Percentiles rank a stretch among this genome's conserved stretches.
These are phyloP conservation scores for Onygenales sp. DNA, from an alignment of 2,329 filamentous ascomycete species.

Conservation along the genomic window DNA sequence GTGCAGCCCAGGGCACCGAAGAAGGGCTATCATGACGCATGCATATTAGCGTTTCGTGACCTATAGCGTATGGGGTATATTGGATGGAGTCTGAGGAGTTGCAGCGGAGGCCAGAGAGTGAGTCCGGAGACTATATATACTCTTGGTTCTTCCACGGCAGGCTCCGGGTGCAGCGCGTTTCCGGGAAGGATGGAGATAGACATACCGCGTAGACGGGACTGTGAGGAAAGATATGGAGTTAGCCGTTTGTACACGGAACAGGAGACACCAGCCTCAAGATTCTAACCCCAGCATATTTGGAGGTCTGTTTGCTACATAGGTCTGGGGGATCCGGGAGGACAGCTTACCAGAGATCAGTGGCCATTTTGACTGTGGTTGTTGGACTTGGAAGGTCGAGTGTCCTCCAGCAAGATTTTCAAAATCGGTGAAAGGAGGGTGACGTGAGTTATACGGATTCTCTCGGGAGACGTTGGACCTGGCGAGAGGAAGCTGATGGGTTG, in stretches of 20 bases:
- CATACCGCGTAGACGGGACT: conserved; percentile 99
- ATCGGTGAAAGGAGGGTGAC: conserved; percentile 3
- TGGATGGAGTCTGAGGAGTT: conserved; percentile 3
- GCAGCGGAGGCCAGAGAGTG: neutral
- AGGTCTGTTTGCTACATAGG: neutral
- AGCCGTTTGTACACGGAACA: neutral
- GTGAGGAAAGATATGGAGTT: conserved; percentile 17
- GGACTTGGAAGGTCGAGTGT: conserved; percentile 9
- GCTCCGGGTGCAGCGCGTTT: neutral
- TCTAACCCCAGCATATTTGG: neutral
- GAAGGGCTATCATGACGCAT: conserved; percentile 54
- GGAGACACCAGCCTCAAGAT: neutral
- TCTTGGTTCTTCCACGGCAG: too few species aligned
- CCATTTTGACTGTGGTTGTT: conserved; percentile 42
- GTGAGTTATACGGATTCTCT: neutral
- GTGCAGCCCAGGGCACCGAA: conserved; percentile 97
- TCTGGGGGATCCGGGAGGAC: conserved; percentile 20
- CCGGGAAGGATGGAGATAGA: conserved; percentile 27
- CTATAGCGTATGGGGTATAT: neutral
- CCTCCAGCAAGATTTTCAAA: conserved; percentile 8
- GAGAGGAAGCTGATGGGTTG: neutral
- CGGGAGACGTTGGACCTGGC: neutral
- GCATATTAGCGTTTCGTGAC: conserved; percentile 9
- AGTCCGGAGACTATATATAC: neutral
- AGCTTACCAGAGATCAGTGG: conserved; percentile 73